These are phyloP conservation scores for Candida berthetii DNA, from an alignment of 805 yeast species.

Conservation along the genomic window DNA sequence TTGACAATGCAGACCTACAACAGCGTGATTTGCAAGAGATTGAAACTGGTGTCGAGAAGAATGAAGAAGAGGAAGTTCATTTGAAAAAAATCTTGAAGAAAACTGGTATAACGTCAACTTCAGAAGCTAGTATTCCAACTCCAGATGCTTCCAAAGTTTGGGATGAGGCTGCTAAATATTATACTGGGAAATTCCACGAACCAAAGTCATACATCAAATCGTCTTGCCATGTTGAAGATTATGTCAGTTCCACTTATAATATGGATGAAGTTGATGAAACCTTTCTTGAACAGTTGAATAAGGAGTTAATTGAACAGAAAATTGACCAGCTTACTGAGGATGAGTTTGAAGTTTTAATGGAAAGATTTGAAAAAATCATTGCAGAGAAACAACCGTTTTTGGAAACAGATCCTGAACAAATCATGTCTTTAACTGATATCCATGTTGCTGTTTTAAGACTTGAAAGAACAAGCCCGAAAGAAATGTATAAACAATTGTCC, in stretches of 20 bases:
- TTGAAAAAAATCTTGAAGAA: constrained; percentile 86
- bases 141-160: constrained; percentile 89
- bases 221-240: constrained; percentile 95
- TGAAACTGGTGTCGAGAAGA: constrained; percentile 97
- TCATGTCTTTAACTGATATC: constrained; percentile 65
- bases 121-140: constrained; percentile 75
- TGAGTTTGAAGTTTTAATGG: constrained; percentile 78
- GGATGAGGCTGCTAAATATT: constrained; percentile 71
- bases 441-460: constrained; percentile 40
- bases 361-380: constrained; percentile 67
- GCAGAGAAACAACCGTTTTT: constrained; percentile 84
- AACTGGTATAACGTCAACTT: constrained; percentile 56
- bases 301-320: constrained; percentile 17
- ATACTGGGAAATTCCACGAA: constrained; percentile 56
- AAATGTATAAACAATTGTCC: constrained; percentile 51
- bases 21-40: constrained; percentile 85
- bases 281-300: constrained; percentile 44
- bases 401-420: constrained; percentile 75
- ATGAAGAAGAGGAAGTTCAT: constrained; percentile 96
- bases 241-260: constrained; percentile 77
- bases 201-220: constrained; percentile 82
- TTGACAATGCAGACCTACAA: constrained; percentile 63
- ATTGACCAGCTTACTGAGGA: constrained; percentile 53
- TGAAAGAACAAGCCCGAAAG: constrained; percentile 43
- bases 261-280: constrained; percentile 87